Evolutionary conservation across 345 rosid genomes (phyloP).

Genomic region (Crucihimalaya himalaica): DNA sequence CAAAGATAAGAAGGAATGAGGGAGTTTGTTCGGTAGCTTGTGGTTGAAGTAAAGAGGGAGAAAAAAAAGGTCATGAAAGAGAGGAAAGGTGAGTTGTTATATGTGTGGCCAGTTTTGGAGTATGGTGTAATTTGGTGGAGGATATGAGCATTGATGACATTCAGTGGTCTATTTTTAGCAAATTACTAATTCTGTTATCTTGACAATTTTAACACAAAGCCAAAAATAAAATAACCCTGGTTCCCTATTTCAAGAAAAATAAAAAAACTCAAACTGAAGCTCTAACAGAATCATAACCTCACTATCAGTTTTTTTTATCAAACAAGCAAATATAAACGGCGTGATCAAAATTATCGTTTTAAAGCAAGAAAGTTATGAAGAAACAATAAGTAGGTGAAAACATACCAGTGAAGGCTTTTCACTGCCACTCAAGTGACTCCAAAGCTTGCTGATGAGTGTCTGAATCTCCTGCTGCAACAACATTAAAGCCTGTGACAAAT

Average conservation of each 20-base stretch:
- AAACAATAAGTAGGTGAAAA: constrained; percentile 3
- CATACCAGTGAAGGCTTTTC: constrained; percentile 32
- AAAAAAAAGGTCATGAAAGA: constrained; percentile 42
- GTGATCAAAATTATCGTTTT: neutral
- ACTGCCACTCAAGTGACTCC: constrained; percentile 44
- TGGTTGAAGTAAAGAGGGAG: constrained; percentile 44
- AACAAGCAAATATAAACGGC: constrained; percentile 21
- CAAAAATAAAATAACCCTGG: constrained; percentile 32
- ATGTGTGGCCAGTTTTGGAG: constrained; percentile 35
- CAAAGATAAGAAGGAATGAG: constrained; percentile 37
- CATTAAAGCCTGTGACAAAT: constrained; percentile 62
- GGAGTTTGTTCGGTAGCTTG: constrained; percentile 38
- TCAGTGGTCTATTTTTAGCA: constrained; percentile 35
- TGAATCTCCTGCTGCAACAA: constrained; percentile 84
- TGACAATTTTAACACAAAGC: constrained; percentile 29
- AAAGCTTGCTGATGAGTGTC: constrained; percentile 51
- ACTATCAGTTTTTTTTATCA: constrained; percentile 13
- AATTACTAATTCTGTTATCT: constrained; percentile 33
- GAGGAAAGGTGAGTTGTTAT: constrained; percentile 39
- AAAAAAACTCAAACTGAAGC: constrained; percentile 2
- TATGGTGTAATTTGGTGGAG: constrained; percentile 36
- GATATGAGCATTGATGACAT: constrained; percentile 29
- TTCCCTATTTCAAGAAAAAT: constrained; percentile 34
- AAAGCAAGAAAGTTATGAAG: constrained; percentile 22
- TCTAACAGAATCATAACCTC: constrained; percentile 23